phyloP scores from a whole-genome alignment of 1,284 basidiomycete species.

The Irpex sp. region DNA sequence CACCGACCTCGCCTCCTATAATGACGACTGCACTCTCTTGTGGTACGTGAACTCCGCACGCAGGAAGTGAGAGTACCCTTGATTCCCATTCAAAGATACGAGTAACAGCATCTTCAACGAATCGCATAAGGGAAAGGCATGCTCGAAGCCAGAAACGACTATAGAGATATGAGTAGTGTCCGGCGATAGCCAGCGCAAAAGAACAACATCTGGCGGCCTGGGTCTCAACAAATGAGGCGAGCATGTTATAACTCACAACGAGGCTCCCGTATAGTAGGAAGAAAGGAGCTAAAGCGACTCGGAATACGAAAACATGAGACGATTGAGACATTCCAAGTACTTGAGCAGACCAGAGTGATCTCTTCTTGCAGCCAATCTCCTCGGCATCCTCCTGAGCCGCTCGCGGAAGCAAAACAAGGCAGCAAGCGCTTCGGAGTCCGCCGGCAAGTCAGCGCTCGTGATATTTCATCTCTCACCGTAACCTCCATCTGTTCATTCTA shows the following conservation, averaged over 20 bases:
- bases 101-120: conserved; percentile 13
- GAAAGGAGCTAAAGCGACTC: not conserved
- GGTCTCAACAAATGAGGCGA: not conserved
- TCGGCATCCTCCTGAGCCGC: not conserved
- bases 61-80: conserved; percentile 14
- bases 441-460: not conserved
- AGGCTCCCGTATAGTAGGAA: not conserved
- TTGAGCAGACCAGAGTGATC: not conserved
- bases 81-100: conserved; percentile 20
- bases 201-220: not conserved
- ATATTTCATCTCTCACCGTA: not conserved
- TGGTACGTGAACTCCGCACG: conserved; percentile 20
- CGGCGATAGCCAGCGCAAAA: not conserved
- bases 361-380: not conserved
- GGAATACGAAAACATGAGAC: not conserved
- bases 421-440: not conserved
- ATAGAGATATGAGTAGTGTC: not conserved
- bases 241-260: not conserved
- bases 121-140: conserved; percentile 3
- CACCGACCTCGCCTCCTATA: conserved; percentile 28
- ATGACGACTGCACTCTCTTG: conserved; percentile 28
- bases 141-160: conserved; percentile 3
- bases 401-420: not conserved
- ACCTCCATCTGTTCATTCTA: not conserved
- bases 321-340: not conserved